These are phyloP conservation scores for Asterella californica DNA, from an alignment of 225 moss, liverwort and hornwort species.

Conservation along the genomic window DNA sequence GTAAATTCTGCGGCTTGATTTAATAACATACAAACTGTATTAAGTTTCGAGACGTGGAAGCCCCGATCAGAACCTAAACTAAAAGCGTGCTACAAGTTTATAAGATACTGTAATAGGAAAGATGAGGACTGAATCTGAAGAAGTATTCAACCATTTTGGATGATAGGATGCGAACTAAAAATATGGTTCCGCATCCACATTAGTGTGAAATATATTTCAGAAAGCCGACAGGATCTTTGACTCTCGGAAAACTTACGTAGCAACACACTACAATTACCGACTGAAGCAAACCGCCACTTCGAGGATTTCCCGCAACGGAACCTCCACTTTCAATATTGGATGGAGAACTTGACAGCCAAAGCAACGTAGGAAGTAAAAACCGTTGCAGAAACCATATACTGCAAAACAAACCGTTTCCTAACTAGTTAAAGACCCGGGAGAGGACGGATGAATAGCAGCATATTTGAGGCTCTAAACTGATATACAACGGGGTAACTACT, in stretches of 20 bases:
- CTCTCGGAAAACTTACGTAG: slow-evolving; percentile 56
- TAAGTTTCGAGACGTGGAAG: too few species aligned
- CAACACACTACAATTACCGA: slow-evolving; percentile 57
- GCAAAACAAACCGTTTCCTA: slow-evolving; percentile 19
- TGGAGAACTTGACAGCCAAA: slow-evolving; percentile 58
- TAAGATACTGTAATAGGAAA: too few species aligned
- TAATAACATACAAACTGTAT: too few species aligned
- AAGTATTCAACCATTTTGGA: neutral
- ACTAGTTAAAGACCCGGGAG: neutral
- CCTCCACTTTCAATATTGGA: slow-evolving; percentile 30
- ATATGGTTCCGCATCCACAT: neutral
- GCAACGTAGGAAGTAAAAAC: slow-evolving; percentile 57
- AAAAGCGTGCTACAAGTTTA: too few species aligned
- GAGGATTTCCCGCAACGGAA: slow-evolving; percentile 34
- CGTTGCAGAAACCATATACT: slow-evolving; percentile 78
- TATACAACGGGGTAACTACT: neutral
- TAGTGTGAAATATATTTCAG: too few species aligned
- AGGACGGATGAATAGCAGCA: neutral
- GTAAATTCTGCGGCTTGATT: too few species aligned
- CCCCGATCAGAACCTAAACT: too few species aligned
- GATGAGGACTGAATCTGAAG: too few species aligned
- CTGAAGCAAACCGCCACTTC: slow-evolving; percentile 46
- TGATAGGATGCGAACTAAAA: neutral
- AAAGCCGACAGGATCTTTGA: too few species aligned
- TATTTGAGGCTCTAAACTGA: neutral